Evolutionary conservation across 495 filamentous ascomycete species (phyloP), one percentile per base, ranked within the genome.

Genomic region (Elaphomyces granulatus): DNA sequence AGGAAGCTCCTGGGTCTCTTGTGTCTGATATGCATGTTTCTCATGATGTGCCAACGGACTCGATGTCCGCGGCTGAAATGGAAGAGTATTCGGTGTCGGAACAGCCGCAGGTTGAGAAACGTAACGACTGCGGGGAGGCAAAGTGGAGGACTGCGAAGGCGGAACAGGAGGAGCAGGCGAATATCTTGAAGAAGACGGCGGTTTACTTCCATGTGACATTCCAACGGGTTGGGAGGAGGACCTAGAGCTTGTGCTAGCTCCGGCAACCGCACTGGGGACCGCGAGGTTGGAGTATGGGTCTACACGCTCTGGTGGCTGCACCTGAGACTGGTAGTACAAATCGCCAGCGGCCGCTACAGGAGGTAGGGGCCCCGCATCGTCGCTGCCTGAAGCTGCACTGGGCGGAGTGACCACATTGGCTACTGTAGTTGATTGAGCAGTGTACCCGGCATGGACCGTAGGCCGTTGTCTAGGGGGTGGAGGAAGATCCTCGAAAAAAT

Each of bases 401-500:
- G 45, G 46, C 17, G 34, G 42, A 20, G 34, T 19, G 48, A 47
- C 8, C 37, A 21, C 10, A n/a, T 30, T 35, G 2, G 48, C 35
- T 16, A 53, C 44, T 19, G 53, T 42, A 44, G 40, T 50, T 16
- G 54, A 45, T 30, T 58, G 57, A 18, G 73, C 73, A 10, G 70
- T 68, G 53, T 77, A 77, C 31, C 70, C 64, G 2, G 70, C 64
- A 19, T 56, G 57, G 46, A 51, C 71, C 4, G 56, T 45, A 42
- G 60, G 60, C 15, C 66, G 50, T 48, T 66, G 69, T 17, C 70
- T 71, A 33, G 77, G 70, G 49, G 28, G 70, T 52, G 42, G 78
- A 7, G 90, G 90, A 38, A 95, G 67, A 28, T 98, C 90, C 54
- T 93, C 88, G 46, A 87, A 95, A 55, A 95, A 95, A 37, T 74